Percentiles rank a stretch among this genome's conserved stretches.
phyloP scores from a whole-genome alignment of 768 basidiomycete species.

The Mycena indigotica region DNA sequence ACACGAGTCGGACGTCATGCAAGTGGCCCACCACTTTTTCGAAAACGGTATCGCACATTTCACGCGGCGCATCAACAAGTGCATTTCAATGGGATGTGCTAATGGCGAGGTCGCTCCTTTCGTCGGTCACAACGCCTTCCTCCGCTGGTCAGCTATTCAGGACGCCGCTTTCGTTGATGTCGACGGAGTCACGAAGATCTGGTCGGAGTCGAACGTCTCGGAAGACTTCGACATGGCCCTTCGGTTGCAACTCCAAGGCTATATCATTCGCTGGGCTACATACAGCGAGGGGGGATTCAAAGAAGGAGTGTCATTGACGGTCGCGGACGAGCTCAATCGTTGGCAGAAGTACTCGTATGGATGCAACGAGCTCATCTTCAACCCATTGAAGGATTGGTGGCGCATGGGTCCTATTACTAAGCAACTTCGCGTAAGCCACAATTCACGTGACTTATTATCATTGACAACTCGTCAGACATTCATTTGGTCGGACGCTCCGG shows the following conservation, averaged over 20 bases:
- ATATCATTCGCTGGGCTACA: constrained; percentile 83
- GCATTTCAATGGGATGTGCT: constrained; percentile 76
- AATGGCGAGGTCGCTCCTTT: constrained; percentile 85
- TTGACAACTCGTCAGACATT: constrained; percentile 40
- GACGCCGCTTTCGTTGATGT: constrained; percentile 79
- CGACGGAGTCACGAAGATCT: constrained; percentile 71
- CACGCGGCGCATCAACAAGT: constrained; percentile 83
- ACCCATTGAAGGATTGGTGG: constrained; percentile 81
- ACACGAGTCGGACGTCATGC: constrained; percentile 90
- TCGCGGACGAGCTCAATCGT: constrained; percentile 87
- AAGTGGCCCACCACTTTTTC: constrained; percentile 87
- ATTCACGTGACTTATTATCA: not conserved
- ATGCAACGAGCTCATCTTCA: constrained; percentile 81
- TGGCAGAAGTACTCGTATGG: constrained; percentile 92
- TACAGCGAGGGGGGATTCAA: constrained; percentile 86
- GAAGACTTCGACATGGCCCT: constrained; percentile 86
- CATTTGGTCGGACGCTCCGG: constrained; percentile 73
- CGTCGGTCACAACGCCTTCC: constrained; percentile 87
- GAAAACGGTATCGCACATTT: constrained; percentile 91
- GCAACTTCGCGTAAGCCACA: constrained; percentile 53
- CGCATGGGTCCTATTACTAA: constrained; percentile 79
- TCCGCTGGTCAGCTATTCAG: constrained; percentile 88
- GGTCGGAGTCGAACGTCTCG: constrained; percentile 81
- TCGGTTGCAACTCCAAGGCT: constrained; percentile 65
- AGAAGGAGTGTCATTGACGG: constrained; percentile 88